These are phyloP conservation scores for Pholiota adiposa DNA, from an alignment of 1,284 basidiomycete genomes.

Conservation along the genomic window DNA sequence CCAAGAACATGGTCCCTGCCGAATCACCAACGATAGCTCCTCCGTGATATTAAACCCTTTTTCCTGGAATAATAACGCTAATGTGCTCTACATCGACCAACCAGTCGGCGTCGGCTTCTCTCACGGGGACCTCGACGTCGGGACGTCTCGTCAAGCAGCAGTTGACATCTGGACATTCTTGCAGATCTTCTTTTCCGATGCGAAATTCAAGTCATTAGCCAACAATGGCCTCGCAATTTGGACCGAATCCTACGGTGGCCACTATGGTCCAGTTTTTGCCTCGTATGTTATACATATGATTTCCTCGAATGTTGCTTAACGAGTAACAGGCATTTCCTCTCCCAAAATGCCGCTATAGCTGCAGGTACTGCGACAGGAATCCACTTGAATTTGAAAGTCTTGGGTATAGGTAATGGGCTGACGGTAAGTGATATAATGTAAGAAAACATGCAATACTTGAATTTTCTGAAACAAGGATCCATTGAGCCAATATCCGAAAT, in stretches of 20 bases:
- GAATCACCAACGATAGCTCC: conserved; percentile 54
- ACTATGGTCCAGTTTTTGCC: conserved; percentile 65
- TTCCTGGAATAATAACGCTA: conserved; percentile 69
- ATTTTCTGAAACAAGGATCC: too few species aligned
- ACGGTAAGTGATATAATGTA: conserved; percentile 41
- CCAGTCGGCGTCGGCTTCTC: conserved; percentile 74
- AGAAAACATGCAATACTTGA: too few species aligned
- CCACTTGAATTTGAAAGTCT: conserved; percentile 59
- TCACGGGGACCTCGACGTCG: conserved; percentile 55
- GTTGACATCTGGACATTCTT: conserved; percentile 65
- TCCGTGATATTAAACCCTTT: conserved; percentile 59
- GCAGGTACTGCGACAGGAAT: conserved; percentile 48
- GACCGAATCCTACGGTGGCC: conserved; percentile 71
- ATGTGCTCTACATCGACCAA: conserved; percentile 80
- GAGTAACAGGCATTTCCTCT: conserved; percentile 50
- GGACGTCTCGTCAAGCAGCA: conserved; percentile 57
- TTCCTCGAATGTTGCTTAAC: too few species aligned
- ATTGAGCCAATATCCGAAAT: too few species aligned
- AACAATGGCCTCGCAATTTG: conserved; percentile 66
- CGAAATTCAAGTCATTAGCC: conserved; percentile 59
- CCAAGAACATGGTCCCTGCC: conserved; percentile 70
- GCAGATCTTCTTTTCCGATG: conserved; percentile 69
- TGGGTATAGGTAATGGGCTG: conserved; percentile 70
- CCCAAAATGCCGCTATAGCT: conserved; percentile 63
- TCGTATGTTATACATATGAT: too few species aligned